Evolutionary conservation across 1,139 yeast genomes (phyloP).

Genomic region (Pichiaceae sp.): DNA sequence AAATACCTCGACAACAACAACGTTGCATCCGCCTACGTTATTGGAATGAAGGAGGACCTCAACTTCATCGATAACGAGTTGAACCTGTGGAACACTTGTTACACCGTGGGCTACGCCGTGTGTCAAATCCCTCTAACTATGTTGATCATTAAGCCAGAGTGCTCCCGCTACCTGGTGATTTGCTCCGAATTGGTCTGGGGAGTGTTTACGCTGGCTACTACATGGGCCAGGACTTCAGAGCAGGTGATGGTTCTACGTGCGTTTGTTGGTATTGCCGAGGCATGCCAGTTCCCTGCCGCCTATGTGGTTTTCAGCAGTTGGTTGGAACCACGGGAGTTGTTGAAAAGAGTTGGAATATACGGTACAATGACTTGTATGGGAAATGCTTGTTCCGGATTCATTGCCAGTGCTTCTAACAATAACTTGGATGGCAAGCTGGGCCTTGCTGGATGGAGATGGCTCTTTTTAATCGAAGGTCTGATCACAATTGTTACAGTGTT

Average conservation of each 20-base stretch:
- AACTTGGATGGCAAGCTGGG: constrained; percentile 25
- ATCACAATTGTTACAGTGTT: constrained; percentile 54
- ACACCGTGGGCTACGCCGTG: constrained; percentile 53
- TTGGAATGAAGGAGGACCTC: constrained; percentile 51
- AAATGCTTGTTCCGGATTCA: constrained; percentile 36
- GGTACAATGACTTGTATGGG: constrained; percentile 38
- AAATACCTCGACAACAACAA: constrained; percentile 42
- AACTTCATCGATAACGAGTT: constrained; percentile 39
- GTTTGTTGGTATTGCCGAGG: constrained; percentile 19
- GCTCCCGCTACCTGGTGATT: constrained; percentile 46
- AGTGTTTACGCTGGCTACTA: constrained; percentile 11
- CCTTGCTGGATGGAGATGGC: constrained; percentile 58
- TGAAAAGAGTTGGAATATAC: constrained; percentile 43
- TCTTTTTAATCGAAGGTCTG: constrained; percentile 59
- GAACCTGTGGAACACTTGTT: constrained; percentile 45
- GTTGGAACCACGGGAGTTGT: constrained; percentile 38
- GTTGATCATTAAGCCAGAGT: constrained; percentile 27
- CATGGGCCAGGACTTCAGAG: constrained; percentile 15
- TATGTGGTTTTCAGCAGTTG: constrained; percentile 37
- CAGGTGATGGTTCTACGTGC: constrained; percentile 17
- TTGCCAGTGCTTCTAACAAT: constrained; percentile 31
- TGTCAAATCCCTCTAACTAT: constrained; percentile 49
- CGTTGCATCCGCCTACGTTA: constrained; percentile 48
- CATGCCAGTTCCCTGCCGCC: constrained; percentile 16
- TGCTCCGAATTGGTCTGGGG: constrained; percentile 25